Evolutionary conservation across 108 stramenopile genomes (phyloP), one percentile per base, ranked within the genome.

Genomic region (Ochromonas danica): DNA sequence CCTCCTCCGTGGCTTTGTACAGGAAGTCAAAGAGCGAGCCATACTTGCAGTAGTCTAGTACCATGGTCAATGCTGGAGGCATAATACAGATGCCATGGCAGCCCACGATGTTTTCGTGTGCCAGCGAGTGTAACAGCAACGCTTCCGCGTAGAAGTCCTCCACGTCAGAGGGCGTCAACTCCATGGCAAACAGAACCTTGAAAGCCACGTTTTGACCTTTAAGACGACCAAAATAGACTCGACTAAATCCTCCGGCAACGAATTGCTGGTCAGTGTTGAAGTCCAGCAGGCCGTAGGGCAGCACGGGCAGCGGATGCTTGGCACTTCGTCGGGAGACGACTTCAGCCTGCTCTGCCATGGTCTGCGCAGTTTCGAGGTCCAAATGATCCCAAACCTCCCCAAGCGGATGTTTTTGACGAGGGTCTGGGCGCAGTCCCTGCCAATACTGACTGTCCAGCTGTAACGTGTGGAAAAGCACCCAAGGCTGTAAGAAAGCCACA

Each of bases 1-100:
- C n/a, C n/a, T n/a, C n/a, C n/a, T n/a, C n/a, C n/a, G n/a, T n/a
- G n/a, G n/a, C n/a, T n/a, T n/a, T 38, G n/a, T 82, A 75, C 22
- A 82, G 60, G 78, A 79, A 82, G 61, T 82, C 81, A 78, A 77
- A 82, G 39, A 82, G 78, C 36, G 60, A 62, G 43, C 81, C 81
- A 40, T 82, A 60, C 39, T n/a, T 10, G 45, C 81, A 82, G 27
- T 39, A 42, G 63, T 82, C 81, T 38, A 75, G 60, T 27, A 82
- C 63, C 78, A 82, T 33, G 40, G 74, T 62, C n/a, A 82, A 33
- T 25, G 81, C 81, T n/a, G 81, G 81, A 1, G 81, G 81, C 81
- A 82, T 82, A 1, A 75, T 51, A 28, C 78, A 82, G 42, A 82
- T 42, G n/a, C 81, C 81, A 14, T 35, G 0, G 77, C 81, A 65